Evolutionary conservation across 2,329 filamentous ascomycete genomes (phyloP).

Genomic region (Trichoderma asperellum): DNA sequence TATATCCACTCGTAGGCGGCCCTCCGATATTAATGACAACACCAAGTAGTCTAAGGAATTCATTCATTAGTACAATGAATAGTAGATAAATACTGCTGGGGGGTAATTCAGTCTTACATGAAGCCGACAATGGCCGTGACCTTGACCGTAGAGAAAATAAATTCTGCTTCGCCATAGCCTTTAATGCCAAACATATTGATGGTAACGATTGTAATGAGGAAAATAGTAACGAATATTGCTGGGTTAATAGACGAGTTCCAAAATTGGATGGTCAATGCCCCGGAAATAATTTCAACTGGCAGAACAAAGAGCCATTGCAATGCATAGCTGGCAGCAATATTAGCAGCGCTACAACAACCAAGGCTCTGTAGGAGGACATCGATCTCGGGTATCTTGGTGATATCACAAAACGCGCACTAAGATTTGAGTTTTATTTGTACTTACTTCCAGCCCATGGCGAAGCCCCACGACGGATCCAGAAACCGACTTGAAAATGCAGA

Average conservation of each 20-base stretch:
- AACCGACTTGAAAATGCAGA: slow-evolving; percentile 18
- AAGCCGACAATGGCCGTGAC: slow-evolving; percentile 18
- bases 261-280: slow-evolving; percentile 8
- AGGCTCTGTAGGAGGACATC: not conserved
- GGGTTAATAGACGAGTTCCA: slow-evolving; percentile 18
- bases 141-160: slow-evolving; percentile 14
- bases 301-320: slow-evolving; percentile 15
- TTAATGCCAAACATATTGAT: slow-evolving; percentile 12
- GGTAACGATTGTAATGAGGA: not conserved
- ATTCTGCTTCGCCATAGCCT: slow-evolving; percentile 14
- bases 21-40: slow-evolving; percentile 16
- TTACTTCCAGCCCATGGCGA: slow-evolving; percentile 22
- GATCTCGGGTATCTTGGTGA: not conserved
- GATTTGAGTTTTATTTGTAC: not conserved
- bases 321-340: not conserved
- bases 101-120: not conserved
- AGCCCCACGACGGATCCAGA: slow-evolving; percentile 17
- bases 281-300: slow-evolving; percentile 6
- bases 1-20: slow-evolving; percentile 6
- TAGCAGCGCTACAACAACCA: not conserved
- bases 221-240: slow-evolving; percentile 12
- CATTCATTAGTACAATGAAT: not conserved
- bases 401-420: no score
- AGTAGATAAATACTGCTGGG: not conserved
- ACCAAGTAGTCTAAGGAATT: not conserved